Evolutionary conservation across 2,329 filamentous ascomycete species (phyloP), one percentile per base, ranked within the genome.

Genomic region (Talaromyces piceae): DNA sequence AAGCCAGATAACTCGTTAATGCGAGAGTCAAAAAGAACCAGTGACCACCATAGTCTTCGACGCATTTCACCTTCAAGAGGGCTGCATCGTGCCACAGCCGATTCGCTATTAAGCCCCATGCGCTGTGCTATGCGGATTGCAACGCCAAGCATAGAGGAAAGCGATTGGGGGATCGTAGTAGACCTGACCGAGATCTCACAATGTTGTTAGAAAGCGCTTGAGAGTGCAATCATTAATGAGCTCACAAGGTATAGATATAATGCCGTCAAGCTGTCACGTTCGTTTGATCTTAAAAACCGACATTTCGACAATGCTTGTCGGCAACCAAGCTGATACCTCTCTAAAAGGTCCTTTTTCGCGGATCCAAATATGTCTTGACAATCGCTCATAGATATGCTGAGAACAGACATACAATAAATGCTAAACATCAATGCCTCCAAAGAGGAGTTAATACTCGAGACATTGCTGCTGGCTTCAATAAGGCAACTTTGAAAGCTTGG

Each of bases 21-120:
- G 20, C 86, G 82, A 54, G 78, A 75, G 63, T 90, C 86, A 57
- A 87, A 84, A 23, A 81, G 73, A 12, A 84, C 75, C 13, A 90
- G 73, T 27, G 82, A 80, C 84, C 84, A 89, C 85, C 84, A 88
- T 1, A 89, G 69, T 31, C 86, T 76, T 46, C 85, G 78, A n/a
- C 84, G 78, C 66, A 86, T 78, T 67, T 88, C 85, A 3, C 80
- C 77, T 59, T 88, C 84, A 49, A 86, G 27, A 73, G 77, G 3
- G 67, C 61, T 56, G 28, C 57, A 63, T 59, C 62, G 67, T 58
- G 55, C 63, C 58, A 79, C 73, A 1, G 70, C 71, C 1, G 78
- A 74, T 61, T 88, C 84, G 33, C 74, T 77, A 56, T 88, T 81
- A n/a, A 88, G 72, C 3, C 83, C 83, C 68, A 88, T 78, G 3